Evolutionary conservation across 305 asterid genomes (phyloP).

Genomic region (Caryopteris hybrid): DNA sequence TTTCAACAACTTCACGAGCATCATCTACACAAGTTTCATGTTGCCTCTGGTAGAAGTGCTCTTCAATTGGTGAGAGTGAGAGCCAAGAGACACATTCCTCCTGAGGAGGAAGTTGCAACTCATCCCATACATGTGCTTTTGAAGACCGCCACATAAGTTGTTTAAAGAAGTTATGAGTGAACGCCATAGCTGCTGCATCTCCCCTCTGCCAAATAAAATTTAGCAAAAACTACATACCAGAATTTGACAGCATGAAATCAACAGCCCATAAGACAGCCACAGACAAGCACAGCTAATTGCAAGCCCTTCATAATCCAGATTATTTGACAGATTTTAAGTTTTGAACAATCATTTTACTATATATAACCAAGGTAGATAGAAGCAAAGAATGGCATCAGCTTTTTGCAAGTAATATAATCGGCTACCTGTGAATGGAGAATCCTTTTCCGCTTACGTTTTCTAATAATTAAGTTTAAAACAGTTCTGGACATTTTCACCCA

Average conservation of each 20-base stretch:
- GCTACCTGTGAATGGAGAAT: neutral
- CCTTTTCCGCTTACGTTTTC: too few relatives aligned
- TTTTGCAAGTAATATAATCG: neutral
- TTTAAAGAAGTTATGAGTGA: constrained; percentile 66
- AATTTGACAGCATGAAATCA: constrained; percentile 2
- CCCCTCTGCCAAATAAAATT: constrained; percentile 57
- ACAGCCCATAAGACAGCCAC: neutral
- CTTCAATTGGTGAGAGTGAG: constrained; percentile 80
- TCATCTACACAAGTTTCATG: constrained; percentile 87
- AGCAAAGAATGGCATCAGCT: neutral
- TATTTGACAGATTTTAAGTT: neutral
- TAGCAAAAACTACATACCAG: constrained; percentile 5
- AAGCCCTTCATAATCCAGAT: constrained; percentile 1
- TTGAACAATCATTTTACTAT: neutral
- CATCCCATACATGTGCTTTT: constrained; percentile 76
- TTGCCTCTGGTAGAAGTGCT: constrained; percentile 92
- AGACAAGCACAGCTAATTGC: constrained; percentile 2
- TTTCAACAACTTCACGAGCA: constrained; percentile 83
- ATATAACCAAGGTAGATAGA: neutral
- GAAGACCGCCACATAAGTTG: constrained; percentile 96
- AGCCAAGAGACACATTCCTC: constrained; percentile 92
- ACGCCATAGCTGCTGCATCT: constrained; percentile 73
- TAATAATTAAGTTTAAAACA: too few relatives aligned
- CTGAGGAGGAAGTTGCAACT: constrained; percentile 84
- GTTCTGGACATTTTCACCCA: neutral